Percentiles rank a stretch among this genome's conserved stretches.
Conservation (phyloP, 192 early-diverging fungal species). For the Coemansia sp. region DNA sequence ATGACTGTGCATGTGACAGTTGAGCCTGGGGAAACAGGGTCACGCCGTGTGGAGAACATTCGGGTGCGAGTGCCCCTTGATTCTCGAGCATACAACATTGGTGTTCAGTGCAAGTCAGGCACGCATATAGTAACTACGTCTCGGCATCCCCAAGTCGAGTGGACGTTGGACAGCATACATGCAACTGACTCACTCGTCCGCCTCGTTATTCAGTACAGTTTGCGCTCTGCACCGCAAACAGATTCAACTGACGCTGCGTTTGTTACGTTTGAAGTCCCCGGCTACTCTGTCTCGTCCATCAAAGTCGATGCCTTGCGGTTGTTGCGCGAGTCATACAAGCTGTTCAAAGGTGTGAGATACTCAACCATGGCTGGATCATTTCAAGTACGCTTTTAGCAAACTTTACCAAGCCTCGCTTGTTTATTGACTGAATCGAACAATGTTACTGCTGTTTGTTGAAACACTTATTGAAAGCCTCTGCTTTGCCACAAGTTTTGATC, state of each 20-base stretch:
- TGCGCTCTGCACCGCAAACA: not conserved
- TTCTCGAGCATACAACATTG: slow-evolving; percentile 38
- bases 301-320: slow-evolving; percentile 43
- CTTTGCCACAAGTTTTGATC: too few relatives aligned
- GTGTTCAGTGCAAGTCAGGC: slow-evolving; percentile 39
- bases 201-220: slow-evolving; percentile 25
- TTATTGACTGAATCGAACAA: too few relatives aligned
- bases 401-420: too few relatives aligned
- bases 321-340: slow-evolving; percentile 44
- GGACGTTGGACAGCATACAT: slow-evolving; percentile 24
- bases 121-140: slow-evolving; percentile 28
- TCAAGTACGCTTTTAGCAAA: slow-evolving; percentile 33
- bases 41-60: slow-evolving; percentile 29
- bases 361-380: slow-evolving; percentile 36
- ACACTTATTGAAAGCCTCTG: too few relatives aligned
- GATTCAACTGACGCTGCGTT: slow-evolving; percentile 17
- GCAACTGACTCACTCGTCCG: slow-evolving; percentile 13
- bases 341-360: slow-evolving; percentile 45
- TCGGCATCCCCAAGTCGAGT: slow-evolving; percentile 33
- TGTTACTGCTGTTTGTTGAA: too few relatives aligned
- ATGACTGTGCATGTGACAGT: slow-evolving; percentile 3
- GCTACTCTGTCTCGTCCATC: slow-evolving; percentile 35
- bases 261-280: slow-evolving; percentile 41
- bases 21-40: slow-evolving; percentile 16
- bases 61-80: slow-evolving; percentile 33